Conservation (phyloP, 495 filamentous ascomycete genomes). For the Penicillium desertorum region DNA sequence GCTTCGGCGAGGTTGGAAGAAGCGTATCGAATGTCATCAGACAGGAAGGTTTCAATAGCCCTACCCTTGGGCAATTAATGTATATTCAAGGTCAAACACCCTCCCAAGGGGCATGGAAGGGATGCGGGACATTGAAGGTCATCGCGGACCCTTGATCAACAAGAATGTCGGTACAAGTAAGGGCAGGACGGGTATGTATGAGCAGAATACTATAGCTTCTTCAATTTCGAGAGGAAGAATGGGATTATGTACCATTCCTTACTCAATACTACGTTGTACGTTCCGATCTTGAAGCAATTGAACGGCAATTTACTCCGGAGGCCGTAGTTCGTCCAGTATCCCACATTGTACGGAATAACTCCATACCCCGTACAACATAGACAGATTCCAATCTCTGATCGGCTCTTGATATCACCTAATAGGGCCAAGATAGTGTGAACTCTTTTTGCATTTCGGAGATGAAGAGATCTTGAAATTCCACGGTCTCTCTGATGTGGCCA, state of each 20-base stretch:
- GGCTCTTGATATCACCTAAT: conserved; percentile 12
- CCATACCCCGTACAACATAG: neutral
- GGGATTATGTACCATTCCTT: conserved; percentile 23
- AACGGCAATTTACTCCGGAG: neutral
- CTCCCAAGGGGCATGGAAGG: conserved; percentile 28
- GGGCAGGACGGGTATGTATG: conserved; percentile 27
- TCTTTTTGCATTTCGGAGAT: conserved; percentile 5
- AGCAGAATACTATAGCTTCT: conserved; percentile 3
- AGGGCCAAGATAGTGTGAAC: conserved; percentile 19
- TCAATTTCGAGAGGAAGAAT: conserved; percentile 1
- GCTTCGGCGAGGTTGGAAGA: neutral
- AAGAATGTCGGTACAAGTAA: conserved; percentile 30
- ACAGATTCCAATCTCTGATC: neutral
- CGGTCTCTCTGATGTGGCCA: conserved; percentile 10
- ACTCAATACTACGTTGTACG: conserved; percentile 26
- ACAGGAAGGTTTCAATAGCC: conserved; percentile 13
- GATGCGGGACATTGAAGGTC: conserved; percentile 34
- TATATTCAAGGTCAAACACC: conserved; percentile 15
- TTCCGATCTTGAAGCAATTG: conserved; percentile 3
- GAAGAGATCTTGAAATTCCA: conserved; percentile 17
- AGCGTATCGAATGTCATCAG: neutral
- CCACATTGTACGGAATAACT: neutral
- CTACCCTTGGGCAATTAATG: conserved; percentile 22
- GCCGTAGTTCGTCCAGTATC: too few relatives aligned
- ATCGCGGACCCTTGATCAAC: conserved; percentile 33